Evolutionary conservation across 805 yeast genomes (phyloP), one percentile per base, ranked within the genome.

Genomic region (Monosporozyma yasuniensis): DNA sequence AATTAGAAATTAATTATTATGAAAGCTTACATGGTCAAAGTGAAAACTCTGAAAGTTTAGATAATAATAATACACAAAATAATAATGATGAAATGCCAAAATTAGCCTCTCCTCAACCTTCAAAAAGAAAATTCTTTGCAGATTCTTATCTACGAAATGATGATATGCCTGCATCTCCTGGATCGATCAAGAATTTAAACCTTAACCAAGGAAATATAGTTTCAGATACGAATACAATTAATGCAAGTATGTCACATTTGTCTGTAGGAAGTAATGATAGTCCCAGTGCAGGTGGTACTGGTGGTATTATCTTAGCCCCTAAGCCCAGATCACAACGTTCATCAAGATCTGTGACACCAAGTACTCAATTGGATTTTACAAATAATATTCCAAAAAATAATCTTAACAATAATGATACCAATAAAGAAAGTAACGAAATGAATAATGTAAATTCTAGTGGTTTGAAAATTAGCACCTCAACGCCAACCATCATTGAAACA

Each of bases 1-100:
- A 93, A 0, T 75, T 88, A 2, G 65, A 68, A 35, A 78, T 75
- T 56, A 82, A 69, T 35, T 60, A 22, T 11, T 39, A 39, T 21
- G 42, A 39, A 39, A 12, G 27, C 7, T 39, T 39, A 39, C 23
- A 22, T 32, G 16, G 16, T 14, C 19, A 32, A 30, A 34, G 16
- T 44, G 35, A 28, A 16, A 14, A 14, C 3, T 27, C 22, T 30
- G n/a, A 16, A 16, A 37, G 6, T 2, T 9, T 3, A 5, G 19
- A 44, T 30, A 30, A 46, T 30, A 28, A 11, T 16, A 39, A 48
- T 45, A 41, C 28, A n/a, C n/a, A n/a, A n/a, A n/a, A n/a, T 38
- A 46, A 22, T 23, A 37, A 42, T 19, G 25, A 23, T 34, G 21
- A 14, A 19, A 37, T 42, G 12, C 49, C 55, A 4, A 54, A 54